Conservation (phyloP, 129 eudicot species). For the Ambrosia trifida region DNA sequence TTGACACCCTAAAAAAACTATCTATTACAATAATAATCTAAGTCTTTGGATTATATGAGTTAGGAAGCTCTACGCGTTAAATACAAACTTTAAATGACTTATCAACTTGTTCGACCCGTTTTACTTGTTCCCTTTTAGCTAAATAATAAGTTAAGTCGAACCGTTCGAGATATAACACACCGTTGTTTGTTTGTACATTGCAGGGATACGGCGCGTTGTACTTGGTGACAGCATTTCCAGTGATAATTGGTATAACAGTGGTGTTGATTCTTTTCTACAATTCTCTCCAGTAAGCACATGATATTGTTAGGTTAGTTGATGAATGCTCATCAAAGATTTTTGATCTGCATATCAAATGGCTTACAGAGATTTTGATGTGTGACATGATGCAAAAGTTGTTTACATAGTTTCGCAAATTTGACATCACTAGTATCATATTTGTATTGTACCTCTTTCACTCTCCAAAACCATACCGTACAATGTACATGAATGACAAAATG, state of each 20-base stretch:
- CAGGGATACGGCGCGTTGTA: slow-evolving; percentile 94
- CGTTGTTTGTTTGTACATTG: slow-evolving; percentile 27
- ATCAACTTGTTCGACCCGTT: not conserved
- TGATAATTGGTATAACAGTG: slow-evolving; percentile 86
- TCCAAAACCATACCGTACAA: not conserved
- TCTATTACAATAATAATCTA: not conserved
- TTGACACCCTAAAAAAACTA: not conserved
- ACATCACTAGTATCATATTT: not conserved
- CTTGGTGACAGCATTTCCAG: slow-evolving; percentile 83
- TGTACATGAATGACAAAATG: too few relatives aligned
- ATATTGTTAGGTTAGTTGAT: slow-evolving; percentile 26
- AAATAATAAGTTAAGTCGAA: not conserved
- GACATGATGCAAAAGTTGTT: slow-evolving; percentile 10
- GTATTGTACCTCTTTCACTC: not conserved
- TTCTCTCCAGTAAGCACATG: slow-evolving; percentile 65
- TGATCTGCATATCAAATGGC: slow-evolving; percentile 4
- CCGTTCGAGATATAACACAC: not conserved
- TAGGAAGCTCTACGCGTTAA: not conserved
- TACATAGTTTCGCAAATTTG: not conserved
- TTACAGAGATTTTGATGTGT: slow-evolving; percentile 19
- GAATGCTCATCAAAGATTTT: slow-evolving; percentile 21
- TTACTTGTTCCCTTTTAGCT: not conserved
- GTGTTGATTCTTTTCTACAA: slow-evolving; percentile 89
- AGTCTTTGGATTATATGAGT: not conserved
- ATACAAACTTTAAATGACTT: not conserved